A percentile compares a stretch with the other conserved stretches of the same genome.
phyloP scores from a whole-genome alignment of 805 yeast genomes.

The Hagleromyces aurorensis region DNA sequence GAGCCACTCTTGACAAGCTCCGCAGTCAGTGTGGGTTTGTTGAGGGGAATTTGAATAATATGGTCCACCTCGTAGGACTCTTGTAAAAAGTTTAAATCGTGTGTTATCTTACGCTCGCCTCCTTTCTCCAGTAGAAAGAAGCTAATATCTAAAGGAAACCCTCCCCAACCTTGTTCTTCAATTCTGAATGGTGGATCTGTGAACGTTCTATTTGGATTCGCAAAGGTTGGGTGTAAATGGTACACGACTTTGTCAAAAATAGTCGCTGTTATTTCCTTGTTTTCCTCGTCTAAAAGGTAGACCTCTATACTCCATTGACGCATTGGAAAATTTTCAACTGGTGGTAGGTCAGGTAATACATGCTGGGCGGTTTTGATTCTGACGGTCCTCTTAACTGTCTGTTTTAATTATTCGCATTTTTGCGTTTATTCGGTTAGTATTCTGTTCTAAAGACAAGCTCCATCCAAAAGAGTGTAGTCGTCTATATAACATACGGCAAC shows the following conservation, averaged over 20 bases:
- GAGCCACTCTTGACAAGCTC: conserved; percentile 76
- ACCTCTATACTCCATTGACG: conserved; percentile 87
- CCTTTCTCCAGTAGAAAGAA: conserved; percentile 73
- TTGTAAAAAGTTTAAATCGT: conserved; percentile 80
- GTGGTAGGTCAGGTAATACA: conserved; percentile 71
- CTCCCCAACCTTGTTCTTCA: conserved; percentile 98
- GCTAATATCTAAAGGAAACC: conserved; percentile 79
- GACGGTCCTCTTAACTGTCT: conserved; percentile 70
- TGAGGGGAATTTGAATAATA: conserved; percentile 64
- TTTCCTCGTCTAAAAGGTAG: conserved; percentile 65
- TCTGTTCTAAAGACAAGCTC: too few relatives aligned
- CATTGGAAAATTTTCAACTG: conserved; percentile 88
- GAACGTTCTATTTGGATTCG: conserved; percentile 74
- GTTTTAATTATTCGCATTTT: too few relatives aligned
- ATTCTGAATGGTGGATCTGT: conserved; percentile 80
- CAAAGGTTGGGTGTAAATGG: conserved; percentile 90
- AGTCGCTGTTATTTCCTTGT: conserved; percentile 76
- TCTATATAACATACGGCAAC: conserved; percentile 26
- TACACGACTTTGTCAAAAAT: conserved; percentile 90
- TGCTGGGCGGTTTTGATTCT: conserved; percentile 84
- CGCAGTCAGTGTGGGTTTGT: conserved; percentile 62
- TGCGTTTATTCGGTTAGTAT: too few relatives aligned
- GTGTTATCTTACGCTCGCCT: conserved; percentile 81
- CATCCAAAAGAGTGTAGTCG: too few relatives aligned
- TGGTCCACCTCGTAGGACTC: conserved; percentile 76